Evolutionary conservation across 2,329 filamentous ascomycete species (phyloP), one percentile per base, ranked within the genome.

Genomic region (Chaetomium olivaceum): DNA sequence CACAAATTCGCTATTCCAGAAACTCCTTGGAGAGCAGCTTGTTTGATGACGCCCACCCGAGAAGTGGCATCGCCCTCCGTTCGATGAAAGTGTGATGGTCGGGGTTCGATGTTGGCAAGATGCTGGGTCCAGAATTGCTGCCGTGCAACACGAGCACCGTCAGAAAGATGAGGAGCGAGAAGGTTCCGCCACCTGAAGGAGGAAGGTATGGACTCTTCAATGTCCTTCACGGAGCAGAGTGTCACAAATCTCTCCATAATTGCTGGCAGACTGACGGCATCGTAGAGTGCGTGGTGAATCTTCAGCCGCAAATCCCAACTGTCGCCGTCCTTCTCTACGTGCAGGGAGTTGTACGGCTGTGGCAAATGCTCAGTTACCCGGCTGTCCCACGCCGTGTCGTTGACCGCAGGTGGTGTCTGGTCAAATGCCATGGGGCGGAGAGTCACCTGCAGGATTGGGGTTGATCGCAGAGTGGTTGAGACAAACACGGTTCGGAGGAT

Each of bases 271-370:
- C 91, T 95, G 66, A 96, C 83, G 6, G 89, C 93, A 75, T 97
- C 94, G 73, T 97, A 98, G 0, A 97, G 81, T 0, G 91, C 91
- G 75, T 98, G 93, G 68, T 97, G 93, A 4, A 97, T 89, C 29
- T 81, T 81, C 5, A 92, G 80, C 2, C 83, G 77, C 4, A 87
- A 62, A 0, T 68, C 50, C 71, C 76, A 77, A 3, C 69, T 66
- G 0, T 70, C 68, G 0, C 68, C 63, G 3, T 69, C 61, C 1
- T 69, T 64, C 2, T 69, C 50, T 0, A 74, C 65, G 0, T 58
- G 48, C 2, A 79, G 57, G 4, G 69, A 64, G 2, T 39, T 14
- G 27, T 66, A 71, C 11, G 62, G 68, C 16, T 69, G 74, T 68
- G 52, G 77, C 69, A 0, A 73, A 14, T 33, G 16, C 8, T 29